Evolutionary conservation across 2,329 filamentous ascomycete species (phyloP), one percentile per base, ranked within the genome.

Genomic region (Aspergillus tanneri): DNA sequence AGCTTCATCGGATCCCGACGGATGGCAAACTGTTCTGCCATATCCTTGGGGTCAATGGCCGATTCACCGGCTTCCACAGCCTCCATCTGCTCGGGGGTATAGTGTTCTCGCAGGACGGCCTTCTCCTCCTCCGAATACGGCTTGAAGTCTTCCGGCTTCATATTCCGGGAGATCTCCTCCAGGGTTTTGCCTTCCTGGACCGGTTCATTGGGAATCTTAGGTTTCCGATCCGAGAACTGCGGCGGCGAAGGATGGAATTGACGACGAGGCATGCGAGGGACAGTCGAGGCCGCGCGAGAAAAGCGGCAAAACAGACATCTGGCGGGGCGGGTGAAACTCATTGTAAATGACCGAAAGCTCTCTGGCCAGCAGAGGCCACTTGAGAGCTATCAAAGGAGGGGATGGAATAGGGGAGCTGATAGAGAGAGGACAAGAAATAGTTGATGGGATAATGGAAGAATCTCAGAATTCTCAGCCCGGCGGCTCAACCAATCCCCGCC

Each of bases 61-160:
- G 80, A 74, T 72, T 96, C 91, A 60, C 86, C 90, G 39, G 87
- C 87, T 71, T 87, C 79, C 65, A 97, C 83, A 48, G 90, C 89
- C 47, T 82, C 83, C 59, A 95, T 77, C 74, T 97, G 92, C 66
- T 86, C 83, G 12, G 85, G 79, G 0, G 89, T 88, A 76, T 96
- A 97, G 59, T 80, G 81, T 63, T 82, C 72, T 49, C 72, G 71
- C 49, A 96, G 77, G 16, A 72, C 62, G 50, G 78, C 77, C 62
- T 82, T 80, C 64, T 93, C 85, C 55, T 84, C 78, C 32, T 78
- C 71, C 11, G 82, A 83, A 73, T 90, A 93, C 11, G 80, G 75
- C 54, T 83, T 78, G 55, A 67, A 66, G 39, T 70, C 52, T 16
- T 58, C 54, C 6, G 55, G 60, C 48, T 60, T 64, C 44, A 61